These are phyloP conservation scores for Pestalotiopsis fici DNA, from an alignment of 2,329 filamentous ascomycete species.

Conservation along the genomic window DNA sequence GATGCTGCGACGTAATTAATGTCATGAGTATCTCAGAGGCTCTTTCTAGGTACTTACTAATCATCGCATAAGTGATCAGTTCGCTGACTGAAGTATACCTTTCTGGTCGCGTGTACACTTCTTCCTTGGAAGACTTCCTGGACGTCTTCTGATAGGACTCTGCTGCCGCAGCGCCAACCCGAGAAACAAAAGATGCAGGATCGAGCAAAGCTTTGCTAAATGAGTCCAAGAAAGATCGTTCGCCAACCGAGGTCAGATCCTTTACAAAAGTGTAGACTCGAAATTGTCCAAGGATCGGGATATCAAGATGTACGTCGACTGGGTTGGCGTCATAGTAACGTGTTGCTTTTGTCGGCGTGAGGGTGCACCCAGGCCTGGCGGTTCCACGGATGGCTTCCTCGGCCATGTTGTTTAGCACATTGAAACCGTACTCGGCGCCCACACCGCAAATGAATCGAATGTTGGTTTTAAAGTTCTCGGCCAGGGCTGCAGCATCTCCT, in stretches of 20 bases:
- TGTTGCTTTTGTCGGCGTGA: conserved; percentile 70
- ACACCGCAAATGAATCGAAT: conserved; percentile 74
- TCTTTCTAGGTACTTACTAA: conserved; percentile 51
- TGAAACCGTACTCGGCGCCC: conserved; percentile 62
- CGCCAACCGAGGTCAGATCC: conserved; percentile 56
- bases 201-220: conserved; percentile 58
- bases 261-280: conserved; percentile 72
- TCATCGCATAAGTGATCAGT: conserved; percentile 68
- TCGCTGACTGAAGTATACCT: conserved; percentile 70
- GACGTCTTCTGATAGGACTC: conserved; percentile 63
- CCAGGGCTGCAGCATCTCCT: conserved; percentile 63
- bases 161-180: conserved; percentile 59
- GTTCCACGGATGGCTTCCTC: conserved; percentile 40
- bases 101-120: conserved; percentile 67
- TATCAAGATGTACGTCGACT: conserved; percentile 75
- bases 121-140: conserved; percentile 56
- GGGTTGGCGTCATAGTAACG: conserved; percentile 79
- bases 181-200: conserved; percentile 56
- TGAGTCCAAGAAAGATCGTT: conserved; percentile 52
- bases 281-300: conserved; percentile 77
- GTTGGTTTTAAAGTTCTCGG: conserved; percentile 70
- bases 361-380: conserved; percentile 53
- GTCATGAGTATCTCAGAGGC: not conserved
- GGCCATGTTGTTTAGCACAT: conserved; percentile 48
- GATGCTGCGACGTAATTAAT: conserved; percentile 18